Percentiles rank a stretch among this genome's conserved stretches.
Conservation (phyloP, 192 early-diverging fungal genomes). For the Gonapodya sp. region DNA sequence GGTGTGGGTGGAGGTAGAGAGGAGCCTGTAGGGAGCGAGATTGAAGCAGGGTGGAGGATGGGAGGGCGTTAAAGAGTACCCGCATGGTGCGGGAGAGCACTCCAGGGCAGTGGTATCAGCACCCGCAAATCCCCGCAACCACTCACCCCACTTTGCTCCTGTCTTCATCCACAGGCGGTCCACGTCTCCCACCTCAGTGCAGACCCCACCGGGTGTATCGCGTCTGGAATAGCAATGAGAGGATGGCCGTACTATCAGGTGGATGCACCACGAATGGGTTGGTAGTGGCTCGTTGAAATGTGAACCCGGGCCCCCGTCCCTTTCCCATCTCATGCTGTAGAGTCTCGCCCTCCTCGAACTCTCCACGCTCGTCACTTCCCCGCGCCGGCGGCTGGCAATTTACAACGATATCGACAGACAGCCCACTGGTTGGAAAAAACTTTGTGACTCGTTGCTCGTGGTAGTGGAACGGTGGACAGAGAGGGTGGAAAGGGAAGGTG, state of each 20-base stretch:
- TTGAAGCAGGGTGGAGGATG: not conserved
- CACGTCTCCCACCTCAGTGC: not conserved
- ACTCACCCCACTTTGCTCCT: not conserved
- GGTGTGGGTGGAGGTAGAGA: not conserved
- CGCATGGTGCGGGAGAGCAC: not conserved
- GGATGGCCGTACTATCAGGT: not conserved
- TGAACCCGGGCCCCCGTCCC: not conserved
- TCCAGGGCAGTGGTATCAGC: not conserved
- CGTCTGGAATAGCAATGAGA: not conserved
- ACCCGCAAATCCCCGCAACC: not conserved
- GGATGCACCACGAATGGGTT: too few relatives aligned
- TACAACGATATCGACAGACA: not conserved
- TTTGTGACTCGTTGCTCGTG: not conserved
- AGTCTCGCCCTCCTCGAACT: not conserved
- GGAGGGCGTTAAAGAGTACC: not conserved
- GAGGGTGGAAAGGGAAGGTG: too few relatives aligned
- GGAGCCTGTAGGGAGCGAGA: not conserved
- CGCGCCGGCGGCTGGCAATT: not conserved
- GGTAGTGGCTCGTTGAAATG: not conserved
- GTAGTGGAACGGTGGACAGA: not conserved
- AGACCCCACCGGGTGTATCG: not conserved
- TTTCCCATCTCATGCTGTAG: not conserved
- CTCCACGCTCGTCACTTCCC: not conserved
- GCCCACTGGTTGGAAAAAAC: not conserved
- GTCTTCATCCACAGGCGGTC: not conserved